Evolutionary conservation across 352 stramenopile genomes (phyloP).

Genomic region (Phytophthora kernoviae): DNA sequence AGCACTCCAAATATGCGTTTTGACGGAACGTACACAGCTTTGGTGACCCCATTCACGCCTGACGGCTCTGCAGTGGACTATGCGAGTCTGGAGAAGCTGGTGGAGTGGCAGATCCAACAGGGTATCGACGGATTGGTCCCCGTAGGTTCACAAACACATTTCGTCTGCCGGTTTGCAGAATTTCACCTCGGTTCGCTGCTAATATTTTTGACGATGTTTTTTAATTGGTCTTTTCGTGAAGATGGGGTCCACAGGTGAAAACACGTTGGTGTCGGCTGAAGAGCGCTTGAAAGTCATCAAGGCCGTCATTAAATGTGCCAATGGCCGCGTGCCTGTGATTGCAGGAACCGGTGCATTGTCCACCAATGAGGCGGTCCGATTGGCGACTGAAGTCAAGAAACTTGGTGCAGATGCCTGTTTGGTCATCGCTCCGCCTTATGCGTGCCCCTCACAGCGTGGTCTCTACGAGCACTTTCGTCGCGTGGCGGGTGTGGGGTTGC

Average conservation of each 20-base stretch:
- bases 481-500: constrained; percentile 80
- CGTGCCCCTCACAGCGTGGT: constrained; percentile 95
- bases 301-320: constrained; percentile 78
- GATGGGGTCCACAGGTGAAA: constrained; percentile 96
- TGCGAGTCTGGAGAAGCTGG: constrained; percentile 83
- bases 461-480: constrained; percentile 93
- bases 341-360: constrained; percentile 95
- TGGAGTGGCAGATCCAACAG: constrained; percentile 89
- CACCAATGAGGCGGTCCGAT: constrained; percentile 67
- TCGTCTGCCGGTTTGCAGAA: not conserved
- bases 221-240: constrained; percentile 8
- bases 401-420: constrained; percentile 93
- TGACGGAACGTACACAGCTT: constrained; percentile 84
- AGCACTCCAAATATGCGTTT: constrained; percentile 51
- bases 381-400: constrained; percentile 85
- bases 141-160: constrained; percentile 1
- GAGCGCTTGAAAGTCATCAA: constrained; percentile 94
- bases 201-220: not conserved
- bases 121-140: constrained; percentile 96
- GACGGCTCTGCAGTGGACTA: constrained; percentile 92
- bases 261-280: constrained; percentile 89
- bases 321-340: constrained; percentile 91
- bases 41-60: constrained; percentile 95
- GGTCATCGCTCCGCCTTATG: constrained; percentile 97
- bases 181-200: not conserved